Conservation (phyloP, 2,329 filamentous ascomycete species). For the Beauveria pseudobassiana region DNA sequence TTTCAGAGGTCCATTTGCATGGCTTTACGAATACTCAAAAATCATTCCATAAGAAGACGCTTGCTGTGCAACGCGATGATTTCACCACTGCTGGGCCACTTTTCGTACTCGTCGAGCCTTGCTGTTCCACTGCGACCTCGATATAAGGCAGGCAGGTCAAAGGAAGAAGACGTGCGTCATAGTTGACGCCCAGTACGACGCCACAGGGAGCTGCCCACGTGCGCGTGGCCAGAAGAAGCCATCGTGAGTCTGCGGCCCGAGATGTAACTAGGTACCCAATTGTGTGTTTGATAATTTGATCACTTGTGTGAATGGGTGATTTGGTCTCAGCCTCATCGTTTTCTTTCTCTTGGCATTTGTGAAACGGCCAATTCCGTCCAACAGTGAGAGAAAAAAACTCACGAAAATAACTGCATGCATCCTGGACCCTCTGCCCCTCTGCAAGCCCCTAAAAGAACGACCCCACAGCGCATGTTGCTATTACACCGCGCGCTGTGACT, state of each 20-base stretch:
- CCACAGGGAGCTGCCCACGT: slow-evolving; percentile 8
- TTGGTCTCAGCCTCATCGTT: too few species aligned
- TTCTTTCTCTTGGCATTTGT: too few species aligned
- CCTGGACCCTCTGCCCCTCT: slow-evolving; percentile 1
- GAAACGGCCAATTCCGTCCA: too few species aligned
- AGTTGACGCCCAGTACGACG: not conserved
- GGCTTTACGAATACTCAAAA: too few species aligned
- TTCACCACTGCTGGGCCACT: not conserved
- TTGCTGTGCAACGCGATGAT: not conserved
- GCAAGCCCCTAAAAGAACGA: not conserved
- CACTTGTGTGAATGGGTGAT: not conserved
- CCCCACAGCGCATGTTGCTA: not conserved
- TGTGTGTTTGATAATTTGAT: not conserved
- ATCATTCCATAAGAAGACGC: too few species aligned
- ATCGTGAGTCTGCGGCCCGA: not conserved
- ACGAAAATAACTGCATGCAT: not conserved
- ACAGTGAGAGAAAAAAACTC: not conserved
- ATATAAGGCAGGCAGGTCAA: not conserved
- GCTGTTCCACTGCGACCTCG: not conserved
- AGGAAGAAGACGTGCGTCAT: slow-evolving; percentile 1
- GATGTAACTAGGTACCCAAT: not conserved
- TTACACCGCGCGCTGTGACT: not conserved
- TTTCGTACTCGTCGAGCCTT: not conserved
- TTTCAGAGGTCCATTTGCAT: too few species aligned
- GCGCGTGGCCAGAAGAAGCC: not conserved